Conservation (phyloP, 164 flowering plant species). For the Piper longum region DNA sequence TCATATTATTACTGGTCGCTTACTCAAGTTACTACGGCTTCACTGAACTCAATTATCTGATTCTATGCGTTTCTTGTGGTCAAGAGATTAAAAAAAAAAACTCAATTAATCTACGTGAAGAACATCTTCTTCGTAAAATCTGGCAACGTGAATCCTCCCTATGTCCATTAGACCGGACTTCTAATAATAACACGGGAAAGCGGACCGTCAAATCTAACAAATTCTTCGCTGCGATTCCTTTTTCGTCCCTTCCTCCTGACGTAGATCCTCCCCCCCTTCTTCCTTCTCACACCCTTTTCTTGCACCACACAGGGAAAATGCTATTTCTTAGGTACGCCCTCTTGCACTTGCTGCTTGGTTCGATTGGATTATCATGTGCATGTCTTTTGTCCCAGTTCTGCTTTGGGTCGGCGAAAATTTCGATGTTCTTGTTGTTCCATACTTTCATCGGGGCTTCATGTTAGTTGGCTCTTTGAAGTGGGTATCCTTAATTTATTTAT, state of each 20-base stretch:
- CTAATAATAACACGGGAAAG: constrained; percentile 2
- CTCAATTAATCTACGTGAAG: not conserved
- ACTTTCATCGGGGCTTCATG: not conserved
- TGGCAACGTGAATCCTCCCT: no score
- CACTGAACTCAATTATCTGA: no score
- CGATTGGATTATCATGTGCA: not conserved
- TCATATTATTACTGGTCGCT: no score
- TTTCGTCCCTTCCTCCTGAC: constrained; percentile 3
- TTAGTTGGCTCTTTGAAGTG: not conserved
- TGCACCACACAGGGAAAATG: not conserved
- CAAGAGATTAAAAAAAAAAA: not conserved
- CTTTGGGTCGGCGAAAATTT: not conserved
- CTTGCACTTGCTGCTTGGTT: not conserved
- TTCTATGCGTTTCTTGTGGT: not conserved
- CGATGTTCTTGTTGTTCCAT: not conserved
- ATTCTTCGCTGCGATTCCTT: constrained; percentile 8
- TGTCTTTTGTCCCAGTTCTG: not conserved
- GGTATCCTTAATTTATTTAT: not conserved
- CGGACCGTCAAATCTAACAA: constrained; percentile 14
- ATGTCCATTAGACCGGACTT: no score
- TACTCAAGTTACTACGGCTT: no score
- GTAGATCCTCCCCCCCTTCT: constrained; percentile 18
- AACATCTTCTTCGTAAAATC: no score
- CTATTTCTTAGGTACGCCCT: not conserved
- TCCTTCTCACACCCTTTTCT: not conserved